A percentile compares a stretch with the other conserved stretches of the same genome.
Evolutionary conservation across 2,329 filamentous ascomycete genomes (phyloP).

Genomic region (Lecanicillium sp.): DNA sequence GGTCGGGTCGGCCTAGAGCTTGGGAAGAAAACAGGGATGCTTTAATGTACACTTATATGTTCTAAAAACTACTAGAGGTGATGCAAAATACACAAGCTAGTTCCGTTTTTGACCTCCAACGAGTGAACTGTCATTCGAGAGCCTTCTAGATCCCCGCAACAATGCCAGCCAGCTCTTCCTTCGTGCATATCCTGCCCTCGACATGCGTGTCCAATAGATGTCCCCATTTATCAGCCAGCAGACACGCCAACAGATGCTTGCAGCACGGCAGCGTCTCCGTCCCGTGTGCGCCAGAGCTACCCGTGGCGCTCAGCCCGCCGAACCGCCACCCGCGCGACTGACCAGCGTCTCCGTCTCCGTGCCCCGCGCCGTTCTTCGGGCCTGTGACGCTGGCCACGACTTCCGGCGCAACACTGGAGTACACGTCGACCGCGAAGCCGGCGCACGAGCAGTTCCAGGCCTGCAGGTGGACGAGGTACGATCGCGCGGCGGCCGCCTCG

Average conservation of each 20-base stretch:
- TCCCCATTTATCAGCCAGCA: slow-evolving; percentile 63
- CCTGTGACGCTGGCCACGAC: neutral
- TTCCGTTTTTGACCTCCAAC: neutral
- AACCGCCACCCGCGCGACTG: slow-evolving; percentile 32
- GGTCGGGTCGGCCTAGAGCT: neutral
- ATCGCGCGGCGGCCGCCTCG: slow-evolving; percentile 13
- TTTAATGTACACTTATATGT: slow-evolving; percentile 9
- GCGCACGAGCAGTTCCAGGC: slow-evolving; percentile 91
- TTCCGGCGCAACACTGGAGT: slow-evolving; percentile 31
- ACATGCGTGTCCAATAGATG: slow-evolving; percentile 51
- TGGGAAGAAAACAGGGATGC: neutral
- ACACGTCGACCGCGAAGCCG: slow-evolving; percentile 70
- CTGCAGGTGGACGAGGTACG: slow-evolving; percentile 65
- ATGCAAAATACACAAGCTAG: neutral
- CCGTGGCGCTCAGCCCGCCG: slow-evolving; percentile 40
- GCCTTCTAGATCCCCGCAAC: slow-evolving; percentile 36
- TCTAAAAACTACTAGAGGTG: neutral
- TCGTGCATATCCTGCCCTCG: slow-evolving; percentile 46
- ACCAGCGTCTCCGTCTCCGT: neutral
- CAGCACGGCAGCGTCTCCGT: slow-evolving; percentile 53
- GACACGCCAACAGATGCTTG: slow-evolving; percentile 84
- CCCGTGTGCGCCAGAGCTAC: slow-evolving; percentile 27
- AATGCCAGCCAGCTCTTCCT: slow-evolving; percentile 69
- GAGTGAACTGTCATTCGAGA: neutral
- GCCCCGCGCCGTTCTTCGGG: neutral